Conservation (phyloP, 768 basidiomycete species). For the Baorangia bicolor region DNA sequence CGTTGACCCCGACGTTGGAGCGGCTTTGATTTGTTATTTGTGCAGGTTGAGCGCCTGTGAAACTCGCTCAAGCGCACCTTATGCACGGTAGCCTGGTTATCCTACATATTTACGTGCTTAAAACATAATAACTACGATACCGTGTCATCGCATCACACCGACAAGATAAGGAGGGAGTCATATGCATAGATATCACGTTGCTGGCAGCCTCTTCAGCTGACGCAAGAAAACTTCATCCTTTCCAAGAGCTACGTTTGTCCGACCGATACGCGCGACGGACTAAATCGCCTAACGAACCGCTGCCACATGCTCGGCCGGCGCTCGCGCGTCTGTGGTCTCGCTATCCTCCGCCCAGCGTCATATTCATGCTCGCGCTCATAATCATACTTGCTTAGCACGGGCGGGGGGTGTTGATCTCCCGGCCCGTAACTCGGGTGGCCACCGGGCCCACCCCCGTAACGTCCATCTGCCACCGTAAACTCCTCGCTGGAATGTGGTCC, state of each 20-base stretch:
- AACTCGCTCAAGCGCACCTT: neutral
- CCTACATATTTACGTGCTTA: no score
- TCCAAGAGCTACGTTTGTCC: slow-evolving; percentile 16
- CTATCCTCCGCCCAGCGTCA: neutral
- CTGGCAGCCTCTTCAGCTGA: neutral
- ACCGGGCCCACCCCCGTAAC: neutral
- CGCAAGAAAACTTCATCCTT: neutral
- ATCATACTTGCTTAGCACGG: slow-evolving; percentile 2
- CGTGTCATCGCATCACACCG: neutral
- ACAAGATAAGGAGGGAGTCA: neutral
- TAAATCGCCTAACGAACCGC: slow-evolving; percentile 26
- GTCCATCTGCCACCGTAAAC: slow-evolving; percentile 7
- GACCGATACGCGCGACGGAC: slow-evolving; percentile 17
- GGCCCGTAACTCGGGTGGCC: neutral
- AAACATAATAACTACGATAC: no score
- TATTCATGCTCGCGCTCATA: neutral
- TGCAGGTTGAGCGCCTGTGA: neutral
- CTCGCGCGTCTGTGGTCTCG: slow-evolving; percentile 8
- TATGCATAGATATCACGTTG: neutral
- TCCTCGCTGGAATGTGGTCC: slow-evolving; percentile 14
- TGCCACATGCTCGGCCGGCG: slow-evolving; percentile 27
- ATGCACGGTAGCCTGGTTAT: no score
- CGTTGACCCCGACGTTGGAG: neutral
- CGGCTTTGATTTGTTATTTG: neutral
- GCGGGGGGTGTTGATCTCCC: neutral